These are phyloP conservation scores for Tetragonia tetragonoides DNA, from an alignment of 148 eudicot species.

Conservation along the genomic window DNA sequence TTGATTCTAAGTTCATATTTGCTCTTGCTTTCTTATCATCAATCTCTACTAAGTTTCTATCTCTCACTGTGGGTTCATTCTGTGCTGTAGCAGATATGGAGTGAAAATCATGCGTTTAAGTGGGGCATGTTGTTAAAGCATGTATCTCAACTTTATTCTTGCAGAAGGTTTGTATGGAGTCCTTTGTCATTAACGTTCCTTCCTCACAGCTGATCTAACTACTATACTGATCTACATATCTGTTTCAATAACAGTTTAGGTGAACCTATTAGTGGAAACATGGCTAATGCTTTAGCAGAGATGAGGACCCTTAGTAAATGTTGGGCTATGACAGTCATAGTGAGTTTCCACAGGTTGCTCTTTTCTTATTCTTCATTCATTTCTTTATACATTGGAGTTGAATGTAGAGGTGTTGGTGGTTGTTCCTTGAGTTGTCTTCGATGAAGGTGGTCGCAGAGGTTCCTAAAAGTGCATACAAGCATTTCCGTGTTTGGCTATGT, in stretches of 20 bases:
- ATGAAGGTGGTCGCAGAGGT: background rate
- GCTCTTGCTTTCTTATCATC: background rate
- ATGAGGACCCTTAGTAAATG: constrained; percentile 36
- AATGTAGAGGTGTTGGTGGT: background rate
- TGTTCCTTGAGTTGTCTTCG: background rate
- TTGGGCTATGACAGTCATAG: constrained; percentile 68
- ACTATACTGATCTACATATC: background rate
- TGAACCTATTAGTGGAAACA: constrained; percentile 46
- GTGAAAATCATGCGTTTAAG: constrained; percentile 28
- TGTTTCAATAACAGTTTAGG: constrained; percentile 31
- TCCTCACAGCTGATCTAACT: background rate
- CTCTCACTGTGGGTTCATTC: background rate
- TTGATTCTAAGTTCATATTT: background rate
- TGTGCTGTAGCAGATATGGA: constrained; percentile 36
- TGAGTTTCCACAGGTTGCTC: constrained; percentile 26
- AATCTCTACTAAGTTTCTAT: constrained; percentile 3
- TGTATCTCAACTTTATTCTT: constrained; percentile 54
- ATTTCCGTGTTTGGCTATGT: background rate
- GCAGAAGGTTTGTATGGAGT: constrained; percentile 43
- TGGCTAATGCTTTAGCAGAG: constrained; percentile 40
- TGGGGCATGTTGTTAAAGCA: constrained; percentile 40
- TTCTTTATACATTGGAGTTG: background rate
- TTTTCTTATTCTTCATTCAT: background rate
- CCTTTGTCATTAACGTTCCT: background rate
- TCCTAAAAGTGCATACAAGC: background rate